Conservation (phyloP, 1,139 yeast genomes). For the Geotrichum fermentans region DNA sequence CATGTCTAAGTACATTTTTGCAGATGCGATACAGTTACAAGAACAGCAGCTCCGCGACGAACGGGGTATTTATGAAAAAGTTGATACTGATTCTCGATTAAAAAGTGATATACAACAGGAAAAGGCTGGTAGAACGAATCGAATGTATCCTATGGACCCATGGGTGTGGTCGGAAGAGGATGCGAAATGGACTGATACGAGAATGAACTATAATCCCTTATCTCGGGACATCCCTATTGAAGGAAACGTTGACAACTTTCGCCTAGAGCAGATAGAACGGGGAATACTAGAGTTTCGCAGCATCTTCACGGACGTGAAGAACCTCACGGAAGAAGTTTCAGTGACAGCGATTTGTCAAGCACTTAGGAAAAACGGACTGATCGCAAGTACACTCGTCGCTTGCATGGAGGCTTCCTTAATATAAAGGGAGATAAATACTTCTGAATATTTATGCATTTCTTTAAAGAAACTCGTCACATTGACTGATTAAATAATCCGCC, state of each 20-base stretch:
- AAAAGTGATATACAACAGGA: not conserved
- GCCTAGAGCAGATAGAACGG: conserved; percentile 9
- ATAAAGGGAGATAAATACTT: not conserved
- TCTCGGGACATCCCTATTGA: conserved; percentile 5
- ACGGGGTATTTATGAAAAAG: not conserved
- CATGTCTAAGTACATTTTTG: conserved; percentile 25
- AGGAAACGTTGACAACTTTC: conserved; percentile 6
- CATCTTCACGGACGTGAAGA: not conserved
- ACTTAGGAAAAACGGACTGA: not conserved
- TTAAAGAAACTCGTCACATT: not conserved
- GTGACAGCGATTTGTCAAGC: not conserved
- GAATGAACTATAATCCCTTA: conserved; percentile 11
- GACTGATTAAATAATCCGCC: not conserved
- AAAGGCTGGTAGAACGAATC: not conserved
- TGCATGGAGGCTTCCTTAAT: conserved; percentile 14
- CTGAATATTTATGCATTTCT: not conserved
- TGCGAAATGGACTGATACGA: conserved; percentile 10
- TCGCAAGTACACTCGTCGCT: conserved; percentile 3
- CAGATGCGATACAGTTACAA: conserved; percentile 24
- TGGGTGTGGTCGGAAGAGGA: conserved; percentile 1
- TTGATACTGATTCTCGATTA: not conserved
- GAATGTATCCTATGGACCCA: not conserved
- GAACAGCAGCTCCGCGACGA: conserved; percentile 12
- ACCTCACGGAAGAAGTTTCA: not conserved
- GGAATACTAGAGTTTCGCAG: not conserved